Conservation (phyloP, 2,329 filamentous ascomycete species). For the Myrmaecium sp. region DNA sequence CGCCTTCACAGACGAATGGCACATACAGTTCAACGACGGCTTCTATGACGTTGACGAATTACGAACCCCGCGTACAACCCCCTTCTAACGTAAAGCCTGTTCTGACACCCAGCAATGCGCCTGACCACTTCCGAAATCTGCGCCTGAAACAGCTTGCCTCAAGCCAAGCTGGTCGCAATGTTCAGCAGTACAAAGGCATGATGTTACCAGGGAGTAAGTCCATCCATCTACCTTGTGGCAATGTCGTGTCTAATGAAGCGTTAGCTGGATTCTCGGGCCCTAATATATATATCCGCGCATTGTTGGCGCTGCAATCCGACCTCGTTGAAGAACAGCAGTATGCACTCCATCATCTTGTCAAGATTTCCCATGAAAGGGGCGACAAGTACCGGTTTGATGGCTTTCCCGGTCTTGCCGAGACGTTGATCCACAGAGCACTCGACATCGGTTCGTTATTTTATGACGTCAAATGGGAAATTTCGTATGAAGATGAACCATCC, state of each 20-base stretch:
- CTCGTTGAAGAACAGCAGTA: conserved; percentile 77
- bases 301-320: conserved; percentile 66
- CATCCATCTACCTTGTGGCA: conserved; percentile 5
- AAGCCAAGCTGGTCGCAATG: conserved; percentile 11
- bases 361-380: conserved; percentile 85
- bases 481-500: conserved; percentile 35
- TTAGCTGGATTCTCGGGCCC: conserved; percentile 50
- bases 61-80: conserved; percentile 48
- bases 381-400: conserved; percentile 94
- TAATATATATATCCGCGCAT: conserved; percentile 80
- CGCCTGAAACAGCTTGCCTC: conserved; percentile 34
- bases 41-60: conserved; percentile 46
- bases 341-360: conserved; percentile 80
- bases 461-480: conserved; percentile 67
- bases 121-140: conserved; percentile 46
- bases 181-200: conserved; percentile 28
- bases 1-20: conserved; percentile 19
- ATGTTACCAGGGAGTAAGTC: conserved; percentile 47
- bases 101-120: conserved; percentile 57
- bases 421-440: conserved; percentile 68
- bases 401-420: conserved; percentile 76
- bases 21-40: conserved; percentile 16
- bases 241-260: conserved; percentile 4
- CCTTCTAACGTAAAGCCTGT: conserved; percentile 55
- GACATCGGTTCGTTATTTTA: conserved; percentile 67